phyloP scores from a whole-genome alignment of 2,329 filamentous ascomycete genomes.

The Mycocentrospora acerina region DNA sequence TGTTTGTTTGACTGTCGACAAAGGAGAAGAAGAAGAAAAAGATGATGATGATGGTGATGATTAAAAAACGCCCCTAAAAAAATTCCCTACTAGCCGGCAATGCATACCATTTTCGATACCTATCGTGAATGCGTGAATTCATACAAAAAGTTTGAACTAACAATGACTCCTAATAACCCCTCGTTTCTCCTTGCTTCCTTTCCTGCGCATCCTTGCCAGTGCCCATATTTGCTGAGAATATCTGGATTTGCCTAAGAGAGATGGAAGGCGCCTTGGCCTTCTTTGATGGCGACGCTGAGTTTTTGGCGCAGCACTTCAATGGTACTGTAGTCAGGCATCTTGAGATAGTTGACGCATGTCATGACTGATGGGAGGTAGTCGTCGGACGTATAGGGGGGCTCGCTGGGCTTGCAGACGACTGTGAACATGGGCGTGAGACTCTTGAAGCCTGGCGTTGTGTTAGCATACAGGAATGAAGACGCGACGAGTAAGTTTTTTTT shows the following conservation, averaged over 20 bases:
- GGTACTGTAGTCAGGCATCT: conserved; percentile 89
- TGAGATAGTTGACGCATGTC: conserved; percentile 99
- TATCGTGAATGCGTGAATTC: too few relatives aligned
- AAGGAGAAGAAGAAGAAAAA: too few relatives aligned
- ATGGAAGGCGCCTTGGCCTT: conserved; percentile 97
- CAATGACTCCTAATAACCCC: too few relatives aligned
- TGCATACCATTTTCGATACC: too few relatives aligned
- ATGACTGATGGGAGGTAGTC: conserved; percentile 99
- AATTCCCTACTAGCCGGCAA: too few relatives aligned
- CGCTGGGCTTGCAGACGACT: conserved; percentile 97
- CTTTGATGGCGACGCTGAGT: conserved; percentile 81
- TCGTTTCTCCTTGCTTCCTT: too few relatives aligned
- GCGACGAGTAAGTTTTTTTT: not conserved
- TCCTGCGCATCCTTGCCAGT: too few relatives aligned
- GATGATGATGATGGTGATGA: too few relatives aligned
- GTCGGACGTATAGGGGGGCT: conserved; percentile 88
- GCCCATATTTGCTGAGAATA: not conserved
- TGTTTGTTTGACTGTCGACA: too few relatives aligned
- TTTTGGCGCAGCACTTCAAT: conserved; percentile 75
- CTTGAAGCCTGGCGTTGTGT: conserved; percentile 73
- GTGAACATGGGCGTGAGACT: conserved; percentile 97
- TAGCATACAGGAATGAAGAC: not conserved
- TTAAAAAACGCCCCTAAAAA: too few relatives aligned
- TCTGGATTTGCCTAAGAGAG: conserved; percentile 64
- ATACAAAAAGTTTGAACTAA: too few relatives aligned